Conservation (phyloP, 257 asterid species). For the Handroanthus guayacan region DNA sequence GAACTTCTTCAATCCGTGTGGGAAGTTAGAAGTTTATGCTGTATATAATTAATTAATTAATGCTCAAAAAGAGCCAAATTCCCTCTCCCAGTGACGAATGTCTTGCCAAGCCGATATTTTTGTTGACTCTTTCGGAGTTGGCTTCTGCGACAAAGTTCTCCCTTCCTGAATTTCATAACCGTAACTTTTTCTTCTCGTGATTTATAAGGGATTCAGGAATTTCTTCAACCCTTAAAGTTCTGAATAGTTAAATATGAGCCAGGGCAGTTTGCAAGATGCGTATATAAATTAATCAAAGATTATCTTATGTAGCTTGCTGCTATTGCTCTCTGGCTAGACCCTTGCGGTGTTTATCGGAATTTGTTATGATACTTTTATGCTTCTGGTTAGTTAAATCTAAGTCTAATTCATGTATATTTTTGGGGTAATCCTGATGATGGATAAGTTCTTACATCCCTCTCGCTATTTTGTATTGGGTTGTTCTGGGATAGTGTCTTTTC, state of each 20-base stretch:
- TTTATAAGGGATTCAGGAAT: slow-evolving; percentile 18
- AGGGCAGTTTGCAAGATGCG: slow-evolving; percentile 28
- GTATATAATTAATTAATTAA: slow-evolving; percentile 50
- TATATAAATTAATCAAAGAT: slow-evolving; percentile 10
- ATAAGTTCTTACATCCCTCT: background rate
- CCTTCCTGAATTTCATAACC: slow-evolving; percentile 29
- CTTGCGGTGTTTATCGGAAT: slow-evolving; percentile 11
- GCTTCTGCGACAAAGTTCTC: slow-evolving; percentile 38
- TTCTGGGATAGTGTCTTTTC: no score
- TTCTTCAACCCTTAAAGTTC: slow-evolving; percentile 14
- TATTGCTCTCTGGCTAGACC: slow-evolving; percentile 8
- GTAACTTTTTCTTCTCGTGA: slow-evolving; percentile 24
- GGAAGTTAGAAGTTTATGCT: slow-evolving; percentile 42
- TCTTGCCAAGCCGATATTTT: slow-evolving; percentile 47
- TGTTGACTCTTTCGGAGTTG: slow-evolving; percentile 42
- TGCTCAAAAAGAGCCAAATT: slow-evolving; percentile 32
- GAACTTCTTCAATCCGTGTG: slow-evolving; percentile 13
- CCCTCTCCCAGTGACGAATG: slow-evolving; percentile 34
- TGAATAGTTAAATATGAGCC: slow-evolving; percentile 27
- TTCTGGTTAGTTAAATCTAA: background rate
- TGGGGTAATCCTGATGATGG: background rate
- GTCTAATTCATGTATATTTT: background rate
- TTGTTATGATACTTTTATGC: background rate
- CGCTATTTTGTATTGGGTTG: no score
- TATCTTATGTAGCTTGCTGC: slow-evolving; percentile 25